Conservation (phyloP, 2,329 filamentous ascomycete genomes). For the Pseudofabraea citricarpa region DNA sequence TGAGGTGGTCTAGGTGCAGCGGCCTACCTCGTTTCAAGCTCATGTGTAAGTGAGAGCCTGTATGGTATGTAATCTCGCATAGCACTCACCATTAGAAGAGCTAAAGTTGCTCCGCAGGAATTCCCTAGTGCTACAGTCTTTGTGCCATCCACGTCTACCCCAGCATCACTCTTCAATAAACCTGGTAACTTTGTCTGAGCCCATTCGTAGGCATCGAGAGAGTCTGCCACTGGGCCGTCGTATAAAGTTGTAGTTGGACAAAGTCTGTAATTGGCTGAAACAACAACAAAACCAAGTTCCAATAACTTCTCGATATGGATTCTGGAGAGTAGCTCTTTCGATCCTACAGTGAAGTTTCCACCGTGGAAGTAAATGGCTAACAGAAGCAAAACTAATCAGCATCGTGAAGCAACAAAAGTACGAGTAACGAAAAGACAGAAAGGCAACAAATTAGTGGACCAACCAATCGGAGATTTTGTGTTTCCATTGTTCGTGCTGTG, state of each 20-base stretch:
- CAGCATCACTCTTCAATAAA: constrained; percentile 1
- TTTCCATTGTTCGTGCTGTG: background rate
- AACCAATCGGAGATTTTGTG: background rate
- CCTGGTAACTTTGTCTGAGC: background rate
- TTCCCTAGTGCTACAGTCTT: constrained; percentile 3
- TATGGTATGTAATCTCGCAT: too few species aligned
- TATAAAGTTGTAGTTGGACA: constrained; percentile 1
- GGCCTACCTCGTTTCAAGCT: background rate
- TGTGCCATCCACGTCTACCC: background rate
- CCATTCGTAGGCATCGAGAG: constrained; percentile 3
- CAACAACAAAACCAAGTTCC: constrained; percentile 2
- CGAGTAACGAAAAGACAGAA: too few species aligned
- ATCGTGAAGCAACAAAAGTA: too few species aligned
- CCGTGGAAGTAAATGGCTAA: background rate
- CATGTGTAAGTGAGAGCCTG: too few species aligned
- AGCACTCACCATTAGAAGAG: constrained; percentile 2
- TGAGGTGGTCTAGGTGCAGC: background rate
- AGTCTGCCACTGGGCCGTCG: constrained; percentile 4
- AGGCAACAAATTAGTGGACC: too few species aligned
- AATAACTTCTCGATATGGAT: background rate
- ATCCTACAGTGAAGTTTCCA: background rate
- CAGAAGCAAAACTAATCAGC: too few species aligned
- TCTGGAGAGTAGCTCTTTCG: background rate
- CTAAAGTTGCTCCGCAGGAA: constrained; percentile 2
- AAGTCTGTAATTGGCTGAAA: constrained; percentile 4